These are phyloP conservation scores for Wickerhamiella azyma DNA, from an alignment of 805 yeast species.

Conservation along the genomic window DNA sequence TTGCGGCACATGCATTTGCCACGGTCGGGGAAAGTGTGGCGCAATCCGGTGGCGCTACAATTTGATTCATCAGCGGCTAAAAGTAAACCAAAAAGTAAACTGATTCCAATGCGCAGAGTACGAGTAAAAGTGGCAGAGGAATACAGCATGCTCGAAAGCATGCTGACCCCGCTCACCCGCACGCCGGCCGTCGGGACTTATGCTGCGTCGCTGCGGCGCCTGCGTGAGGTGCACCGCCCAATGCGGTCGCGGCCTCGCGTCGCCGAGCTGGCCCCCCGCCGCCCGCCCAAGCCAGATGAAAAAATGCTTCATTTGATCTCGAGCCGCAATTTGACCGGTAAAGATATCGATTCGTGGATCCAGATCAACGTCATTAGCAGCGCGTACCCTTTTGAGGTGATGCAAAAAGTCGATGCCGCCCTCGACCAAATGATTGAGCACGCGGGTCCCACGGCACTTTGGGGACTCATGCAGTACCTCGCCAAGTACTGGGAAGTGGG, in stretches of 20 bases:
- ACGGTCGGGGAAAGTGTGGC: too few relatives aligned
- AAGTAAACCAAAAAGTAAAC: too few relatives aligned
- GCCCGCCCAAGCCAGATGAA: constrained; percentile 2
- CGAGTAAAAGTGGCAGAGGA: constrained; percentile 4
- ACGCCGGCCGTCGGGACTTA: not conserved
- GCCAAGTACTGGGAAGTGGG: constrained; percentile 20
- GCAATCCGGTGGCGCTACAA: too few relatives aligned
- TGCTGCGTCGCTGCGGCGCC: not conserved
- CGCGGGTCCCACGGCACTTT: constrained; percentile 16
- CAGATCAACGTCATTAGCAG: constrained; percentile 11
- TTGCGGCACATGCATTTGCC: too few relatives aligned
- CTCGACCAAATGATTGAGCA: constrained; percentile 15
- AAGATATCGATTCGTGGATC: constrained; percentile 18
- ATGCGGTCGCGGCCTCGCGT: not conserved
- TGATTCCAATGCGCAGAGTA: not conserved
- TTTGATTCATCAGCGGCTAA: too few relatives aligned
- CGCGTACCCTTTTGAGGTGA: constrained; percentile 11
- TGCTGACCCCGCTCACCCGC: not conserved
- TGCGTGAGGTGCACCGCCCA: constrained; percentile 1
- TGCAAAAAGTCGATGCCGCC: constrained; percentile 13
- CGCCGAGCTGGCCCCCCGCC: not conserved
- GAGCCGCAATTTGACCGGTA: constrained; percentile 14
- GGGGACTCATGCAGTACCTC: constrained; percentile 19
- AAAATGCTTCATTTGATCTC: constrained; percentile 11
- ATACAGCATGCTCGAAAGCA: constrained; percentile 6